A percentile compares a stretch with the other conserved stretches of the same genome.
Conservation (phyloP, 2,329 filamentous ascomycete genomes). For the Aspergillus proliferans region DNA sequence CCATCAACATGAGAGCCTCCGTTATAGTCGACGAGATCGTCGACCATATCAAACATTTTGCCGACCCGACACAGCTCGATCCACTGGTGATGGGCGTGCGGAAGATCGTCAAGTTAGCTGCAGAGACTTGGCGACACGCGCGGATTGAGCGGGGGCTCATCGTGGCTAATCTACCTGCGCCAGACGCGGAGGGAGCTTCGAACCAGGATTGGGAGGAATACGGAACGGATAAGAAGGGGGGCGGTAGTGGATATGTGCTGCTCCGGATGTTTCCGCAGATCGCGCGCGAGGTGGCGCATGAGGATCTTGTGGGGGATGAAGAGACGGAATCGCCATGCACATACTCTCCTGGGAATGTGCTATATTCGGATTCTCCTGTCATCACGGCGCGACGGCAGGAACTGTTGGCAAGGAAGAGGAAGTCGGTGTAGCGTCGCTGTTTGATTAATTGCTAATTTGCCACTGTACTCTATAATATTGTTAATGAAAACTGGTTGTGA, state of each 20-base stretch:
- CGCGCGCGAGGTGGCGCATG: conserved; percentile 46
- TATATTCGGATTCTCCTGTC: conserved; percentile 45
- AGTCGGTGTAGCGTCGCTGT: too few species aligned
- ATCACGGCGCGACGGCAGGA: conserved; percentile 37
- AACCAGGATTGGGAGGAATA: conserved; percentile 37
- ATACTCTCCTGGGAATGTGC: conserved; percentile 45
- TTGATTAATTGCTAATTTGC: too few species aligned
- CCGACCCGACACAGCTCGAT: conserved; percentile 46
- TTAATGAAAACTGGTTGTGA: too few species aligned
- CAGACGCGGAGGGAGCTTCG: conserved; percentile 26
- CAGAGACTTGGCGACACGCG: conserved; percentile 54
- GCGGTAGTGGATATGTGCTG: conserved; percentile 34
- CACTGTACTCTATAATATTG: too few species aligned
- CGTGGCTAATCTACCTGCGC: conserved; percentile 44
- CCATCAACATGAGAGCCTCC: conserved; percentile 50
- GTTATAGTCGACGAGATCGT: conserved; percentile 54
- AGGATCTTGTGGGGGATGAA: conserved; percentile 41
- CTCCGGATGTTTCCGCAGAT: conserved; percentile 49
- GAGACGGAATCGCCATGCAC: conserved; percentile 40
- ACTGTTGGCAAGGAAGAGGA: conserved; percentile 11
- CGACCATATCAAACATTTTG: conserved; percentile 49
- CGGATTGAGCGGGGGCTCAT: conserved; percentile 53
- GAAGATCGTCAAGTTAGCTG: conserved; percentile 52
- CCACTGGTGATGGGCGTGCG: conserved; percentile 46
- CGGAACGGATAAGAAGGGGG: conserved; percentile 15